Percentiles rank a stretch among this genome's conserved stretches.
Conservation (phyloP, 2,329 filamentous ascomycete genomes). For the Plenodomus biglobosus region DNA sequence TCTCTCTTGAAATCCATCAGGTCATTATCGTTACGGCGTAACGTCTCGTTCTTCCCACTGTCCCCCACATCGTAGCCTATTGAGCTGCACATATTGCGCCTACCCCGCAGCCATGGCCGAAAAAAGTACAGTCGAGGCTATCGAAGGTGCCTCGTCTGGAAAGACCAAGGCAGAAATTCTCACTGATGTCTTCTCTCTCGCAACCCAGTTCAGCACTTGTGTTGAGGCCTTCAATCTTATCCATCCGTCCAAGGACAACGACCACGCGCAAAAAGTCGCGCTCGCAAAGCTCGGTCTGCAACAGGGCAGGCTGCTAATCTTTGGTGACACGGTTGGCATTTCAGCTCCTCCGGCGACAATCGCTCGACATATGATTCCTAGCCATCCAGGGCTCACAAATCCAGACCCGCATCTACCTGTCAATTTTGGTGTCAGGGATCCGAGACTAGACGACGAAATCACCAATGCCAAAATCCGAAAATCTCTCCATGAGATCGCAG, state of each 20-base stretch:
- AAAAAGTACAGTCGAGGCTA: constrained; percentile 19
- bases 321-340: constrained; percentile 52
- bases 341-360: constrained; percentile 48
- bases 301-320: constrained; percentile 52
- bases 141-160: constrained; percentile 18
- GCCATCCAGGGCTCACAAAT: constrained; percentile 48
- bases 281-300: constrained; percentile 50
- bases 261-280: constrained; percentile 48
- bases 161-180: constrained; percentile 41
- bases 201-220: constrained; percentile 51
- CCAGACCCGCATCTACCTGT: constrained; percentile 50
- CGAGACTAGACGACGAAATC: constrained; percentile 45
- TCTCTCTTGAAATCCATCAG: not conserved
- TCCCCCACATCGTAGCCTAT: not conserved
- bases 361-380: constrained; percentile 49
- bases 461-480: constrained; percentile 44
- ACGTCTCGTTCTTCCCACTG: not conserved
- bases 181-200: constrained; percentile 46
- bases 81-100: not conserved
- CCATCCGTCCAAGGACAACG: constrained; percentile 47
- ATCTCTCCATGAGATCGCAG: constrained; percentile 50
- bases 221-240: constrained; percentile 53
- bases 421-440: constrained; percentile 49
- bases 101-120: constrained; percentile 30
- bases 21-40: not conserved